Percentiles rank a stretch among this genome's conserved stretches.
Evolutionary conservation across 306 rosid species (phyloP).

Genomic region (Cucurbita maxima): DNA sequence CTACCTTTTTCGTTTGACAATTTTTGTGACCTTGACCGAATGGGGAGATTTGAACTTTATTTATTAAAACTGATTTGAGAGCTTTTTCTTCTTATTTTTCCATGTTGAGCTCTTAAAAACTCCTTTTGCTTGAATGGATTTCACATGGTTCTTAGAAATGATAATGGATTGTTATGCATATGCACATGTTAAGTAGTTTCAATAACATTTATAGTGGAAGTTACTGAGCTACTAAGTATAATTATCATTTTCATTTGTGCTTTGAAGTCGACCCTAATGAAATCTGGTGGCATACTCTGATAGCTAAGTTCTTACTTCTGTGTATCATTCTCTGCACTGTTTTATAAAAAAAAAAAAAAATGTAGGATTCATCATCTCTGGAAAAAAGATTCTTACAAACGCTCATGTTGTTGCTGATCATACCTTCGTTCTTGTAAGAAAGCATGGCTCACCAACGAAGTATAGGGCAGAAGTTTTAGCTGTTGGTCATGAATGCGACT

Average conservation of each 20-base stretch:
- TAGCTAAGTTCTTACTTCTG: background rate
- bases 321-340: background rate
- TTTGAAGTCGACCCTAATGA: background rate
- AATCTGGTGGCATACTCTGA: background rate
- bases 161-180: background rate
- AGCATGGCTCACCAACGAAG: slow-evolving; percentile 83
- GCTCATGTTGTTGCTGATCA: slow-evolving; percentile 94
- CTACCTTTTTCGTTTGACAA: background rate
- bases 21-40: background rate
- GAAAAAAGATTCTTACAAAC: slow-evolving; percentile 65
- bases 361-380: slow-evolving; percentile 64
- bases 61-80: background rate
- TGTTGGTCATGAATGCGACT: slow-evolving; percentile 88
- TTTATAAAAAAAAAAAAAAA: background rate
- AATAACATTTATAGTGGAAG: background rate
- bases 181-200: background rate
- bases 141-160: background rate
- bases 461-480: slow-evolving; percentile 69
- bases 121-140: background rate
- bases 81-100: background rate
- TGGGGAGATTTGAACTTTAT: background rate
- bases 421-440: slow-evolving; percentile 76
- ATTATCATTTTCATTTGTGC: background rate
- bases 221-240: background rate
- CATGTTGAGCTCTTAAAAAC: background rate